Evolutionary conservation across 176 grass and related monocot species (phyloP).

Genomic region (Elymus sibiricus): DNA sequence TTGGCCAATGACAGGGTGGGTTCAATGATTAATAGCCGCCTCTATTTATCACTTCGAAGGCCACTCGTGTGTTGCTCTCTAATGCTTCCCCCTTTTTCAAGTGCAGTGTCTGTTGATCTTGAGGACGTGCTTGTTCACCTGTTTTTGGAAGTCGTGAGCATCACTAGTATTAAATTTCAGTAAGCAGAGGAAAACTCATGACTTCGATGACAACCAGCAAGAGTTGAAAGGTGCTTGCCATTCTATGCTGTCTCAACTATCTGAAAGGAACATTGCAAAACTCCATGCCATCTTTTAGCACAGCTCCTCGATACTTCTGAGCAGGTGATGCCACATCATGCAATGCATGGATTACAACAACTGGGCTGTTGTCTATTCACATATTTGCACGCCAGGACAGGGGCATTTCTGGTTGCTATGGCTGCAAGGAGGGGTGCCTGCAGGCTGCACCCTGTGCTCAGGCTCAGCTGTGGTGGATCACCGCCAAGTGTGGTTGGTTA

Average conservation of each 20-base stretch:
- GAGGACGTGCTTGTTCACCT: slow-evolving; percentile 30
- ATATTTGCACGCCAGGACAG: neutral
- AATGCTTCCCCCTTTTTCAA: slow-evolving; percentile 7
- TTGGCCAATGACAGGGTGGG: slow-evolving; percentile 45
- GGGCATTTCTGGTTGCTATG: neutral
- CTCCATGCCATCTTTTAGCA: neutral
- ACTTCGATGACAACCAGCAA: slow-evolving; percentile 20
- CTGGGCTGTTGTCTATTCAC: neutral
- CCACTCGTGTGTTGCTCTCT: slow-evolving; percentile 13
- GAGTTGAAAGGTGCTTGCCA: slow-evolving; percentile 19
- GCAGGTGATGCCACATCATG: slow-evolving; percentile 25
- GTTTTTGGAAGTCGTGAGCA: slow-evolving; percentile 51
- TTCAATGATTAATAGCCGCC: neutral
- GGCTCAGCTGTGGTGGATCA: neutral
- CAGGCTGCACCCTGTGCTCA: neutral
- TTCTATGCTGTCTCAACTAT: slow-evolving; percentile 12
- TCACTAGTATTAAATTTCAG: slow-evolving; percentile 29
- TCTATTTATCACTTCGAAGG: neutral
- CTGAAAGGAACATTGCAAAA: slow-evolving; percentile 15
- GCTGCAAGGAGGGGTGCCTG: slow-evolving; percentile 15
- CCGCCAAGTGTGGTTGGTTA: neutral
- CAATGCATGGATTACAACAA: neutral
- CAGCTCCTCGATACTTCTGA: neutral
- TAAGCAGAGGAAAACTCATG: slow-evolving; percentile 38
- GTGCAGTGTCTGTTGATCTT: slow-evolving; percentile 37